Evolutionary conservation across 208 protist species (phyloP).

Genomic region (Crithidia sp.): DNA sequence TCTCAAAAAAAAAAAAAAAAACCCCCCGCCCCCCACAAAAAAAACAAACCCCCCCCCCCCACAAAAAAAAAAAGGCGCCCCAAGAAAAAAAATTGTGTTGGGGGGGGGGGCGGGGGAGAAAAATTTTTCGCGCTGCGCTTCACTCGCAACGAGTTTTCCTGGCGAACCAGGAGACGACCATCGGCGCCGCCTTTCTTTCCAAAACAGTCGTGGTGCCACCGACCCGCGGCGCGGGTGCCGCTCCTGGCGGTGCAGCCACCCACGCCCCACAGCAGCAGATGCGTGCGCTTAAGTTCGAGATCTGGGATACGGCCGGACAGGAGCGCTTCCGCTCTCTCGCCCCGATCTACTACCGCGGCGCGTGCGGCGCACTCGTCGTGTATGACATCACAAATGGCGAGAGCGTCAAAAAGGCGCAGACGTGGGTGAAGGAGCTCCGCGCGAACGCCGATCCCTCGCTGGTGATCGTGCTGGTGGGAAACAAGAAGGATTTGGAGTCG

Average conservation of each 20-base stretch:
- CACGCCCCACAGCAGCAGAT: slow-evolving; percentile 24
- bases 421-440: slow-evolving; percentile 97
- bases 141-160: slow-evolving; percentile 90
- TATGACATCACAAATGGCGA: slow-evolving; percentile 98
- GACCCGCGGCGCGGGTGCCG: slow-evolving; percentile 12
- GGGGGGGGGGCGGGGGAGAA: no score
- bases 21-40: no score
- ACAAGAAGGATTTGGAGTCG: slow-evolving; percentile 96
- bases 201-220: slow-evolving; percentile 74
- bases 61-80: no score
- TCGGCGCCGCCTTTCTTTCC: slow-evolving; percentile 89
- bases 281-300: slow-evolving; percentile 82
- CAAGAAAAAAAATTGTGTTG: no score
- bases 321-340: slow-evolving; percentile 92
- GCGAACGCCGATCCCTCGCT: slow-evolving; percentile 90
- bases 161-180: slow-evolving; percentile 84
- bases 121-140: slow-evolving; percentile 88
- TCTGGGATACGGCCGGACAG: slow-evolving; percentile 94
- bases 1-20: no score
- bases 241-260: slow-evolving; percentile 12
- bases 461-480: slow-evolving; percentile 94
- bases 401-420: slow-evolving; percentile 94
- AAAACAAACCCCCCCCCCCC: no score
- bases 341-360: slow-evolving; percentile 94
- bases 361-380: slow-evolving; percentile 93